These are phyloP conservation scores for Trichosporon ovoides DNA, from an alignment of 1,284 basidiomycete species.

Conservation along the genomic window DNA sequence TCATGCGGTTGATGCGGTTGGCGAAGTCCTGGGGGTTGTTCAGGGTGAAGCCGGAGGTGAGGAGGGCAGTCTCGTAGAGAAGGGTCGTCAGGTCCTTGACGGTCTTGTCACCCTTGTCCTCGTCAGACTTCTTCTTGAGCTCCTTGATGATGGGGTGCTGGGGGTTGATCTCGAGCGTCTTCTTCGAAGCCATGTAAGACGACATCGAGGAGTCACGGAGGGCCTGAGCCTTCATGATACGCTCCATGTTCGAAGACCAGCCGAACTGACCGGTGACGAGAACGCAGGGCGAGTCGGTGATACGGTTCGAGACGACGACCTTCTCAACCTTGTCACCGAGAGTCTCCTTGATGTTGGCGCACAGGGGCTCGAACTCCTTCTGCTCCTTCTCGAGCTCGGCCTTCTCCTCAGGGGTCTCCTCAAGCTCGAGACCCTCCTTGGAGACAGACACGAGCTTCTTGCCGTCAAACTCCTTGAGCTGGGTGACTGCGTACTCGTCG, in stretches of 20 bases:
- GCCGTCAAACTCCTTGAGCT: slow-evolving; percentile 98
- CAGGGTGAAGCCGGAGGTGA: slow-evolving; percentile 87
- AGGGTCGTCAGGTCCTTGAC: slow-evolving; percentile 93
- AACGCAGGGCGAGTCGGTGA: slow-evolving; percentile 90
- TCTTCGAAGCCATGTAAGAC: slow-evolving; percentile 98
- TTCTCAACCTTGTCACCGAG: slow-evolving; percentile 99
- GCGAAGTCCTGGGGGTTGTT: slow-evolving; percentile 94
- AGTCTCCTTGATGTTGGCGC: slow-evolving; percentile 89
- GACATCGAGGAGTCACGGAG: slow-evolving; percentile 98
- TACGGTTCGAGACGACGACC: slow-evolving; percentile 97
- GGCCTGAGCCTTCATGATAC: slow-evolving; percentile 99
- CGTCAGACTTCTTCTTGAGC: slow-evolving; percentile 86
- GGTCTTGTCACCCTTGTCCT: slow-evolving; percentile 98
- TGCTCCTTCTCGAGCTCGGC: slow-evolving; percentile 80
- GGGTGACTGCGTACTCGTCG: slow-evolving; percentile 94
- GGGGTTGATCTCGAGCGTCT: slow-evolving; percentile 98
- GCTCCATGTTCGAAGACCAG: slow-evolving; percentile 99
- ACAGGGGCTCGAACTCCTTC: slow-evolving; percentile 79
- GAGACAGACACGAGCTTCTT: slow-evolving; percentile 98
- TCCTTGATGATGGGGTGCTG: slow-evolving; percentile 89
- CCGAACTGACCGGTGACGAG: slow-evolving; percentile 98
- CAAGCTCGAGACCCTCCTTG: slow-evolving; percentile 98
- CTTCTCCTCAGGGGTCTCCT: slow-evolving; percentile 99
- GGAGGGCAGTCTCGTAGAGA: slow-evolving; percentile 92
- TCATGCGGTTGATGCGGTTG: slow-evolving; percentile 96